Evolutionary conservation across 306 rosid genomes (phyloP), one percentile per base, ranked within the genome.

Genomic region (Herpetospermum pedunculosum): DNA sequence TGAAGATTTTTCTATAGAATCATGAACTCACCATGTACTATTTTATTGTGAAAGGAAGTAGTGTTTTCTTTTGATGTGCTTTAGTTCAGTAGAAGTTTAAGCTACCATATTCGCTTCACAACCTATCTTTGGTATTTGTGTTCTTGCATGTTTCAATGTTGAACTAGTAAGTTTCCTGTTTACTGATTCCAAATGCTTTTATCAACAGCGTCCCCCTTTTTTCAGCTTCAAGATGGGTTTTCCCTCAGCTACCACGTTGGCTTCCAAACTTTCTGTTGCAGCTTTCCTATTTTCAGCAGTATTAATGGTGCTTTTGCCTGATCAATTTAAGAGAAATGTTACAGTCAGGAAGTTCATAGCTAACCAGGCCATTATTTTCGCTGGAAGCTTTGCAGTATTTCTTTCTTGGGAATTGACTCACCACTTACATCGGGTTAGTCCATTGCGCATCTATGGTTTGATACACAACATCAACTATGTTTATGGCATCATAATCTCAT

Each of bases 201-300:
- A 48, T 76, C 74, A 13, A 75, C 91, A 94, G 99, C 95, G 99
- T 44, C 88, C 90, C 50, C 97, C 97, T 2, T 91, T 86, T 79
- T 91, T 87, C 85, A 95, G 94, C 84, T 91, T 91, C 85, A 95
- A 95, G 85, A 91, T 95, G 99, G 96, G 92, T 35, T 60, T 91
- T 40, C 97, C 88, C 34, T 79, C 80, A 0, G 97, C 96, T 75
- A 69, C 79, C 53, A 73, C 79, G n/a, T 74, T 79, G 43, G 92
- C 96, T 53, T 81, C 88, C 7, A 85, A 81, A 89, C 96, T 91
- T 75, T 85, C 97, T 16, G 41, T 43, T 55, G 78, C 85, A n/a
- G 92, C 88, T 64, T 84, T 70, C 72, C 30, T 85, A 2, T 77
- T 89, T 44, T 90, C 96, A 5, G 85, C 89, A 40, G 32, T 70